Base-by-base conservation (phyloP, 75 land plant genomes). In the Isoetes taiwanensis region DNA sequence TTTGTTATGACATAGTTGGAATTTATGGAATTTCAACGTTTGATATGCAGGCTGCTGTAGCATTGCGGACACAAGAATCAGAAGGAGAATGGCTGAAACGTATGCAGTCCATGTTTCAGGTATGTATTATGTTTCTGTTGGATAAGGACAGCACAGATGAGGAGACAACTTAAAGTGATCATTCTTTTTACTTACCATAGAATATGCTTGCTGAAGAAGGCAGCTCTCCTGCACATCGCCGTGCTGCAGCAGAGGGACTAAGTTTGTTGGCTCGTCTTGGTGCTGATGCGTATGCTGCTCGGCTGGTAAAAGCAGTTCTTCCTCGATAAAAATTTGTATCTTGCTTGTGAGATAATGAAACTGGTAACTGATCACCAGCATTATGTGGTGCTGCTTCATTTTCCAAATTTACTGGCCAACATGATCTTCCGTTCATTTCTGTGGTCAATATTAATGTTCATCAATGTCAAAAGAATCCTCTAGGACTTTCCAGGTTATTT, bases 181-280 rank as follows among this genome's bases (percentile, higher is more conserved):
- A 28, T 54, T 10, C 14, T 21, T 14, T 5, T 32, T 42, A 14
- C 30, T 39, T 26, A 28, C 31, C 24, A 25, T 76, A 93, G 99
- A 73, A 80, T 29, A 80, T 94, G 57, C 56, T 94, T 30, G 70
- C 73, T 6, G 99, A 88, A 43, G 86, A 77, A 26, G 81, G 76
- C 16, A 68, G 69, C 53, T 69, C 76, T 58, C 50, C 79, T 54
- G 72, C 99, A 11, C 96, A 88, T 52, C 80, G 86, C 37, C 83
- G 99, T 62, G 99, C 99, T 56, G 74, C 82, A 16, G 66, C 78
- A 33, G 99, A 94, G 58, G 86, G 86, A 57, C 83, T 94, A 73
- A 96, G 99, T 37, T 54, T 94, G 8, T 65, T 94, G 56, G 86
- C 86, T 59, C 88, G 94, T 27, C 69, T 94, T 40, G 96, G 95